These are phyloP conservation scores for Neocucurbitaria cava DNA, from an alignment of 2,329 filamentous ascomycete genomes.

Conservation along the genomic window DNA sequence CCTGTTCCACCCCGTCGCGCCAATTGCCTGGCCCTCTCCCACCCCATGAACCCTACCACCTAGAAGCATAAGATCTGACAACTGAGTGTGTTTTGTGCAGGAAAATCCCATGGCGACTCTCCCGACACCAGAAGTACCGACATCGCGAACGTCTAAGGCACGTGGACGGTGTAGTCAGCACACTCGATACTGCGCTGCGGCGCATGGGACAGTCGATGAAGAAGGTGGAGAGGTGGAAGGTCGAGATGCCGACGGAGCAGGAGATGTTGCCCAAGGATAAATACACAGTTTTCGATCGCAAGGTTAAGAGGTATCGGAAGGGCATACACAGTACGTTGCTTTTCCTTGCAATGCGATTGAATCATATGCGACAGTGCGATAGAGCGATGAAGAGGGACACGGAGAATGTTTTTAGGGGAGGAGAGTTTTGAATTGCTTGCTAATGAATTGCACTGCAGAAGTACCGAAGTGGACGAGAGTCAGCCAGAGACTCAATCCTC, in stretches of 20 bases:
- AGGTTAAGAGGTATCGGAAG: constrained; percentile 95
- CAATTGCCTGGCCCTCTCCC: constrained; percentile 1
- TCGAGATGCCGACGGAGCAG: constrained; percentile 91
- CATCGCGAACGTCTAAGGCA: constrained; percentile 57
- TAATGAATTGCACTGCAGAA: constrained; percentile 63
- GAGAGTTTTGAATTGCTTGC: constrained; percentile 57
- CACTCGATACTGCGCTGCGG: constrained; percentile 77
- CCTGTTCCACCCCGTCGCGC: neutral
- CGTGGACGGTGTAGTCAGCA: constrained; percentile 87
- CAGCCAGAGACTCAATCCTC: constrained; percentile 91
- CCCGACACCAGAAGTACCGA: constrained; percentile 64
- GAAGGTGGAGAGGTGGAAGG: constrained; percentile 88
- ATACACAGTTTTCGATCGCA: constrained; percentile 97
- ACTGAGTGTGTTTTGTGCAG: no score
- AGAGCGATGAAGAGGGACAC: neutral
- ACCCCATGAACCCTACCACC: constrained; percentile 2
- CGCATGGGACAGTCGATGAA: constrained; percentile 74
- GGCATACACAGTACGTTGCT: constrained; percentile 88
- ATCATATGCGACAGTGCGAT: no score
- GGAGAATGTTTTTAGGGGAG: no score
- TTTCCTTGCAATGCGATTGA: no score
- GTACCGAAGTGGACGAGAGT: constrained; percentile 85
- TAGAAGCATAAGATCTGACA: neutral
- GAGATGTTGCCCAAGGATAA: constrained; percentile 98
- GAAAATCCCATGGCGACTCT: constrained; percentile 98